These are phyloP conservation scores for Colletotrichum sidae DNA, from an alignment of 2,329 filamentous ascomycete genomes.

Conservation along the genomic window DNA sequence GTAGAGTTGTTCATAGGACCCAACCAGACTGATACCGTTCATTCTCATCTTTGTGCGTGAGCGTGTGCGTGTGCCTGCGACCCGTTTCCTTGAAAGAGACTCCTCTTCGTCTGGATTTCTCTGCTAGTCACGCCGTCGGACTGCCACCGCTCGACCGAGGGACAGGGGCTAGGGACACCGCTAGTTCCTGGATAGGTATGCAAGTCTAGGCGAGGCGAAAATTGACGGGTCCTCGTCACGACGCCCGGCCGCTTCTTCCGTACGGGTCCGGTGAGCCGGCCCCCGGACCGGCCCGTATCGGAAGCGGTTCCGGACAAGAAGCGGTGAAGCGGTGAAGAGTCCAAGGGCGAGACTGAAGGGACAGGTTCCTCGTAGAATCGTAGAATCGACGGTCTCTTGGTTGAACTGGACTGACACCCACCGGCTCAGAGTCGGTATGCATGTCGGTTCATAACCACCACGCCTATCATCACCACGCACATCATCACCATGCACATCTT, in stretches of 20 bases:
- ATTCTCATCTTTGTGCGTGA: neutral
- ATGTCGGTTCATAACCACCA: neutral
- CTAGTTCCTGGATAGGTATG: neutral
- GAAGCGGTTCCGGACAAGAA: slow-evolving; percentile 23
- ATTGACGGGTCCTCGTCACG: neutral
- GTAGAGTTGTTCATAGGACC: slow-evolving; percentile 18
- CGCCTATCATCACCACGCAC: too few relatives aligned
- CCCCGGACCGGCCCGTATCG: slow-evolving; percentile 30
- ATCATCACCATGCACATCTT: neutral
- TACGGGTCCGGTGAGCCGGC: slow-evolving; percentile 12
- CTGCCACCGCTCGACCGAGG: neutral
- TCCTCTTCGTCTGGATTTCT: neutral
- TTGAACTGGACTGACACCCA: too few relatives aligned
- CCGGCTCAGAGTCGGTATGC: too few relatives aligned
- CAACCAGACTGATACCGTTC: slow-evolving; percentile 8
- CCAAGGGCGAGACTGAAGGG: neutral
- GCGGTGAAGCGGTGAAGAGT: slow-evolving; percentile 36
- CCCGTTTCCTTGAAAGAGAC: too few relatives aligned
- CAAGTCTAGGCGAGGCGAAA: neutral
- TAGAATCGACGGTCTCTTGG: too few relatives aligned
- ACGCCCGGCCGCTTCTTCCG: slow-evolving; percentile 4
- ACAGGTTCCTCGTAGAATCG: neutral
- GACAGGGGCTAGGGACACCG: slow-evolving; percentile 1
- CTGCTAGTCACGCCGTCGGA: too few relatives aligned
- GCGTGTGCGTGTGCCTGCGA: neutral